Evolutionary conservation across 2,329 filamentous ascomycete genomes (phyloP).

Genomic region (Canariomyces notabilis): DNA sequence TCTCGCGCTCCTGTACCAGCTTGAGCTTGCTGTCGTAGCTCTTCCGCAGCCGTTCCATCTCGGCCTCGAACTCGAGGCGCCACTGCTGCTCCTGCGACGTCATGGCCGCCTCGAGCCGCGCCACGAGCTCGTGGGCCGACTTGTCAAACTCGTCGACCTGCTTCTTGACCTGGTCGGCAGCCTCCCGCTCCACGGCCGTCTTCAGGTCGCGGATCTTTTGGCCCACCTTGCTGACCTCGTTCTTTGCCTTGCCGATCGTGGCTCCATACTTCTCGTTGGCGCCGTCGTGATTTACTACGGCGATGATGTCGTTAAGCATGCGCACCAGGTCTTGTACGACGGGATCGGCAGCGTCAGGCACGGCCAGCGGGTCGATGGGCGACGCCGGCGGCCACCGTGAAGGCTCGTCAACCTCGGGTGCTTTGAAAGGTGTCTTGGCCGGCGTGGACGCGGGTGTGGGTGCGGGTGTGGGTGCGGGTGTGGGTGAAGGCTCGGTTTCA

Average conservation of each 20-base stretch:
- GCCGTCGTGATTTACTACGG: conserved; percentile 83
- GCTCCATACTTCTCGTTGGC: conserved; percentile 71
- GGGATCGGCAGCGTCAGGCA: conserved; percentile 73
- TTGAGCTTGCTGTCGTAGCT: conserved; percentile 76
- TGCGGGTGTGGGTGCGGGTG: conserved; percentile 24
- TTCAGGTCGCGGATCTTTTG: conserved; percentile 72
- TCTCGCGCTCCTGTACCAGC: conserved; percentile 72
- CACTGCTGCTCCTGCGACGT: conserved; percentile 73
- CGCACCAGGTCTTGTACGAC: conserved; percentile 90
- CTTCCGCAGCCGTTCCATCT: conserved; percentile 73
- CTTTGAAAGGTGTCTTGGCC: conserved; percentile 39
- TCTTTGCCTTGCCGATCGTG: conserved; percentile 80
- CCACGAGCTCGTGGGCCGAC: conserved; percentile 80
- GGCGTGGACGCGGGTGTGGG: conserved; percentile 15
- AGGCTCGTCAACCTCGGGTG: conserved; percentile 61
- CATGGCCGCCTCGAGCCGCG: conserved; percentile 81
- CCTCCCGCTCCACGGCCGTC: conserved; percentile 60
- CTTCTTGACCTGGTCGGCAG: conserved; percentile 69
- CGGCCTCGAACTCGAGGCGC: conserved; percentile 80
- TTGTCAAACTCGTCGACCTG: conserved; percentile 74
- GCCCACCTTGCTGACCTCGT: conserved; percentile 72
- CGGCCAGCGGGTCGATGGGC: conserved; percentile 71
- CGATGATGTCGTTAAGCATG: conserved; percentile 94
- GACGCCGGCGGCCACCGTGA: conserved; percentile 59
- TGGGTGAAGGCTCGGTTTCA: conserved; percentile 24